Evolutionary conservation across 192 early-diverging fungal genomes (phyloP).

Genomic region (Linderina pennispora): DNA sequence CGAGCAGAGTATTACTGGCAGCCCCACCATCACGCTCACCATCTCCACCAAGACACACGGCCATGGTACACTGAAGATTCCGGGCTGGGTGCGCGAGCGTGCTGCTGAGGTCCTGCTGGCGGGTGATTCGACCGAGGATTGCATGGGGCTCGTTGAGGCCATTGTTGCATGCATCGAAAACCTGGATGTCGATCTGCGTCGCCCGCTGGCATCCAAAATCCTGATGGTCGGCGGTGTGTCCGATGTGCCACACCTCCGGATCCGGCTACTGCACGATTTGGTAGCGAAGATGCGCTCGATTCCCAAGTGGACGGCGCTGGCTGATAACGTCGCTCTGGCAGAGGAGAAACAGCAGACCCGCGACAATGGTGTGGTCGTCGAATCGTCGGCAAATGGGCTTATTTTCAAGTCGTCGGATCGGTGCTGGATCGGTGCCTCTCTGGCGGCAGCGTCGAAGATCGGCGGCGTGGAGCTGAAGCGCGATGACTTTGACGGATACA

Average conservation of each 20-base stretch:
- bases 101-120: conserved; percentile 74
- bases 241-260: conserved; percentile 66
- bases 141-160: conserved; percentile 49
- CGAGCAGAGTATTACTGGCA: conserved; percentile 5
- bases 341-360: conserved; percentile 19
- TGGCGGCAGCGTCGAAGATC: conserved; percentile 69
- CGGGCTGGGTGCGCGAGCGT: conserved; percentile 82
- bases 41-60: conserved; percentile 40
- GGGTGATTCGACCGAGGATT: conserved; percentile 61
- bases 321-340: conserved; percentile 50
- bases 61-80: conserved; percentile 45
- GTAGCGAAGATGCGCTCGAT: conserved; percentile 43
- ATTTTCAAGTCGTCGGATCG: conserved; percentile 66
- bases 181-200: conserved; percentile 65
- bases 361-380: not conserved
- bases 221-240: conserved; percentile 74
- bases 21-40: conserved; percentile 1
- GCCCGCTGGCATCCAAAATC: conserved; percentile 55
- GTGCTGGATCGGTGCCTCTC: conserved; percentile 77
- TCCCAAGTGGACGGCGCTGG: conserved; percentile 48
- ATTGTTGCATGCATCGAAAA: conserved; percentile 53
- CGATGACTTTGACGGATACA: conserved; percentile 59
- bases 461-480: conserved; percentile 58
- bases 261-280: conserved; percentile 58
- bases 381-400: conserved; percentile 35